Base-by-base conservation (phyloP, 2,329 filamentous ascomycete species). In the Immersiporthe knoxdaviesiana region DNA sequence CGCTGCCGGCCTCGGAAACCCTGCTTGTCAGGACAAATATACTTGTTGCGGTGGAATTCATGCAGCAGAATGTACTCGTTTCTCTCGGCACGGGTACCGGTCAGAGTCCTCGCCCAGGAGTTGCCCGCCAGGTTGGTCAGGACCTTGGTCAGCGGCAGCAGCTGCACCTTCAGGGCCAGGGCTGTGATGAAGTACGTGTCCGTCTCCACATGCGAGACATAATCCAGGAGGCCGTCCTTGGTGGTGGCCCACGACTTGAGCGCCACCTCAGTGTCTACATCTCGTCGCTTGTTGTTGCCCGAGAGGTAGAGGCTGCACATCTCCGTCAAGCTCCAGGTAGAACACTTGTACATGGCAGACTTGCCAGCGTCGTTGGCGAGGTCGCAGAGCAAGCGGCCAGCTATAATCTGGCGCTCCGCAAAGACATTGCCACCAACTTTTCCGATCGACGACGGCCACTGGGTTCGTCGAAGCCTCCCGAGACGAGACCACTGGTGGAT, bases 61-160 rank as follows among this genome's bases (percentile, higher is more conserved):
- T 99, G 96, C 6, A 99, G 87, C 77, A 99, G 77, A 93, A 99
- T 99, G 85, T 97, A 99, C 81, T 99, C 96, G 81, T 99, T 99
- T 47, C 96, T 92, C 82, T 99, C 96, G 11, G 96, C 96, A 77
- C 96, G 91, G 27, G 96, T 99, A 79, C 96, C 96, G 50, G 93
- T 97, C 54, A 99, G 84, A 2, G 96, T 99, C 77, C 96, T 90
- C 67, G 95, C 95, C 96, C 96, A 99, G 0, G 96, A 98, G 80
- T 99, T 99, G 74, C 96, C 96, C 71, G 96, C 96, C 78, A 99
- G 84, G 76, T 98, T 98, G 18, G 96, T 99, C 72, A 99, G 84
- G 63, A 97, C 92, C 79, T 97, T 98, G 30, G 95, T 97, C 66
- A 99, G 83, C 18, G 96, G 93, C 59, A 99, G 85, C 84, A 99